Base-by-base conservation (phyloP, 176 grass and related monocot species). In the Carex myosuroides region DNA sequence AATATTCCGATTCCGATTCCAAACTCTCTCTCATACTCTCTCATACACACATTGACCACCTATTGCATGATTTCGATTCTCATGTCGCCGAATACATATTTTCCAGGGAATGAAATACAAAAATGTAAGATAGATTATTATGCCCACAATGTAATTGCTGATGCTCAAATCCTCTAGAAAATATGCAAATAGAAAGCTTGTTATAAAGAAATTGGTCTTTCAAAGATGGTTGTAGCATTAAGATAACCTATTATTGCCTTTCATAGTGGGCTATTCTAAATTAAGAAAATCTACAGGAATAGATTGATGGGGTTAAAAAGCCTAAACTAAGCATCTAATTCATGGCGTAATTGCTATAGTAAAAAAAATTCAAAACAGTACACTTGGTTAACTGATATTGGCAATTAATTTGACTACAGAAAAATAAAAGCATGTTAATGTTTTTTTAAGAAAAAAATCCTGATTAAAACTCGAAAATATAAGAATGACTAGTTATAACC, bases 1-100 rank as follows among this genome's bases (percentile, higher is more conserved):
- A 57, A 33, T 57, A 77, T 78, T 78, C 73, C 17, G 14, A 78
- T 57, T 78, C 73, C 50, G 26, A 78, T 78, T 78, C 73, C 50
- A 77, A 77, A 32, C 73, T 32, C 24, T 77, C 73, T 77, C 50
- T 50, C 46, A 11, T 8, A 46, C 44, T 46, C 44, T 46, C 8
- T 55, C 24, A 32, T 78, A 6, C 73, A 78, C 24, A 78, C 24
- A 52, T 78, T 14, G 3, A 78, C 26, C 52, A 57, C 50, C 73
- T 33, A 78, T 78, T 78, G 73, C 24, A 57, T 78, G 41, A 57
- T 56, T 33, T 1, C 17, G 73, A 78, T 78, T 78, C 73, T 57
- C 26, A 9, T 78, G 26, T 78, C 14, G 52, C 73, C 50, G 18
- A n/a, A n/a, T 71, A 74, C 52, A 78, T 57, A 78, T 78, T 24